Evolutionary conservation across 768 basidiomycete species (phyloP).

Genomic region (Pleurotus tuoliensis): DNA sequence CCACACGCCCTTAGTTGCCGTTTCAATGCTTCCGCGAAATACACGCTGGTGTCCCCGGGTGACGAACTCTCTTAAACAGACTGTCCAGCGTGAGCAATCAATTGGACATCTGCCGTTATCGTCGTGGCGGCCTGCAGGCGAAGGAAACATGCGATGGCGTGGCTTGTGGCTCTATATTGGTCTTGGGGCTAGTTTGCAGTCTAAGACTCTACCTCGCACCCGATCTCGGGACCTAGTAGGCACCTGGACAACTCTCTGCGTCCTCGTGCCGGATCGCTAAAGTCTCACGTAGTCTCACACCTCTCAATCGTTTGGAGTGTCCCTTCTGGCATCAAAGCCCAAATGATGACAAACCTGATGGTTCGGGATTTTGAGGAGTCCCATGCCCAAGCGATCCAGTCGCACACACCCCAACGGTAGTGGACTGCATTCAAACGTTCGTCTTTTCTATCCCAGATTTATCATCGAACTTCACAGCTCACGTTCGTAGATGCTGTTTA

Average conservation of each 20-base stretch:
- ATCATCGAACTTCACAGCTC: too few species aligned
- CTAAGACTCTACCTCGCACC: too few species aligned
- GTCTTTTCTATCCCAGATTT: not conserved
- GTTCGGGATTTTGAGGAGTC: not conserved
- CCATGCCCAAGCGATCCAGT: not conserved
- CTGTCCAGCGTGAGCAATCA: conserved; percentile 2
- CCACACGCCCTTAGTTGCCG: conserved; percentile 7
- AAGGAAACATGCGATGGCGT: not conserved
- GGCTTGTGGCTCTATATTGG: too few species aligned
- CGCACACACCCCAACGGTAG: not conserved
- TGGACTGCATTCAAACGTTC: conserved; percentile 5
- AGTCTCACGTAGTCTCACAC: not conserved
- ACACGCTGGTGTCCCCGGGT: not conserved
- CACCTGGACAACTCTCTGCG: too few species aligned
- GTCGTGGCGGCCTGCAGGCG: not conserved
- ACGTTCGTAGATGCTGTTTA: too few species aligned
- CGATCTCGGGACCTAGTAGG: too few species aligned
- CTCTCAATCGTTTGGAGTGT: not conserved
- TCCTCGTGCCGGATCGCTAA: too few species aligned
- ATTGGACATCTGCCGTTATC: conserved; percentile 4
- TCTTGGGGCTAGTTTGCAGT: too few species aligned
- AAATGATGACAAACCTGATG: not conserved
- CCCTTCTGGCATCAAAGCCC: not conserved
- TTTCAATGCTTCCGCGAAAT: conserved; percentile 7
- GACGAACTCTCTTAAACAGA: conserved; percentile 1